Conservation (phyloP, 208 protist species). For the Tritrichomonas foetus region DNA sequence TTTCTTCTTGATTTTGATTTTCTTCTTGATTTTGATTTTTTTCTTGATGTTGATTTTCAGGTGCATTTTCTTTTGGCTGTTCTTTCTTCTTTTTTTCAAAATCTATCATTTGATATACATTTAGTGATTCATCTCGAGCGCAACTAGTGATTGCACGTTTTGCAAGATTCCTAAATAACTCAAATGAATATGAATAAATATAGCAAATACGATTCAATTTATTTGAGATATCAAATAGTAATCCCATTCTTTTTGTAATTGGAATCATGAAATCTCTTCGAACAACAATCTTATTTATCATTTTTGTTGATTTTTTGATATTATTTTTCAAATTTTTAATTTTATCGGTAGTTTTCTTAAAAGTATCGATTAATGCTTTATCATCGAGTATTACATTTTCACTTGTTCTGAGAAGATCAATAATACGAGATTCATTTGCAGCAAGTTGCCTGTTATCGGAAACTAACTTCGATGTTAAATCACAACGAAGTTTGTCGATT, state of each 20-base stretch:
- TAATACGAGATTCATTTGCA: conserved; percentile 65
- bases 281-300: conserved; percentile 82
- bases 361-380: conserved; percentile 82
- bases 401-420: conserved; percentile 59
- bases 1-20: too few relatives aligned
- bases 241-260: conserved; percentile 83
- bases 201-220: too few relatives aligned
- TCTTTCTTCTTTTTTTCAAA: too few relatives aligned
- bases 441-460: conserved; percentile 63
- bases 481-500: conserved; percentile 84
- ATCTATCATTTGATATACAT: too few relatives aligned
- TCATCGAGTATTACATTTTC: conserved; percentile 76
- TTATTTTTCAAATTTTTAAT: conserved; percentile 78
- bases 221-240: conserved; percentile 60
- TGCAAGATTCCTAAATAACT: too few relatives aligned
- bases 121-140: too few relatives aligned
- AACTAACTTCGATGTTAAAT: conserved; percentile 77
- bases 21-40: too few relatives aligned
- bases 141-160: too few relatives aligned
- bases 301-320: conserved; percentile 76
- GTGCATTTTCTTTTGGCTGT: too few relatives aligned
- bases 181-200: too few relatives aligned
- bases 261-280: conserved; percentile 88
- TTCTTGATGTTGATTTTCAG: too few relatives aligned
- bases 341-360: conserved; percentile 80